A percentile compares a stretch with the other conserved stretches of the same genome.
Conservation (phyloP, 2,329 filamentous ascomycete genomes). For the Pseudocercospora vitis region DNA sequence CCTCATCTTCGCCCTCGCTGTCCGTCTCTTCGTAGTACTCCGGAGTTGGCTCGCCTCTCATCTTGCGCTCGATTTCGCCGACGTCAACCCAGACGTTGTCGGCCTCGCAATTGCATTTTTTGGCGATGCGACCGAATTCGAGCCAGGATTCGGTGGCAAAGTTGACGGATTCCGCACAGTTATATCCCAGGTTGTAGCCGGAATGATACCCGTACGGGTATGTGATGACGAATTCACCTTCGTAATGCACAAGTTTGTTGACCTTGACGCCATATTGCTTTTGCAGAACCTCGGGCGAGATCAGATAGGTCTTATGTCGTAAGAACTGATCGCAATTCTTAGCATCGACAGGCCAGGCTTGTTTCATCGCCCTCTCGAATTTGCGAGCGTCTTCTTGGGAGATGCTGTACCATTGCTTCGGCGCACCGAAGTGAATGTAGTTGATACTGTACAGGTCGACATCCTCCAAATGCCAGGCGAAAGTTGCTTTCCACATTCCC, state of each 20-base stretch:
- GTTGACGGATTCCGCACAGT: constrained; percentile 97
- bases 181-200: constrained; percentile 96
- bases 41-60: constrained; percentile 78
- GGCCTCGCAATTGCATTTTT: constrained; percentile 93
- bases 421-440: constrained; percentile 97
- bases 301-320: constrained; percentile 94
- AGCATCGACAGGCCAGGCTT: constrained; percentile 87
- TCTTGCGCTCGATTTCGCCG: constrained; percentile 88
- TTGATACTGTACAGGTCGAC: constrained; percentile 99
- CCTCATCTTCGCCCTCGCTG: constrained; percentile 60
- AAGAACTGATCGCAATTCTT: constrained; percentile 96
- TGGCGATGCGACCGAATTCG: constrained; percentile 90
- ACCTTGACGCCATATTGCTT: constrained; percentile 92
- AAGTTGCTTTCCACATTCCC: constrained; percentile 99
- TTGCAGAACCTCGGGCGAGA: constrained; percentile 83
- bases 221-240: constrained; percentile 96
- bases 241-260: constrained; percentile 92
- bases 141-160: constrained; percentile 96
- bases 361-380: constrained; percentile 94
- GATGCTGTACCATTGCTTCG: constrained; percentile 99
- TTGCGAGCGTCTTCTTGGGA: constrained; percentile 90
- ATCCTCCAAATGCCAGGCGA: constrained; percentile 98
- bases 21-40: constrained; percentile 80
- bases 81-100: constrained; percentile 99
- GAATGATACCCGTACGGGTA: constrained; percentile 99